Base-by-base conservation (phyloP, 441 rosid species). In the Adansonia rubrostipa region DNA sequence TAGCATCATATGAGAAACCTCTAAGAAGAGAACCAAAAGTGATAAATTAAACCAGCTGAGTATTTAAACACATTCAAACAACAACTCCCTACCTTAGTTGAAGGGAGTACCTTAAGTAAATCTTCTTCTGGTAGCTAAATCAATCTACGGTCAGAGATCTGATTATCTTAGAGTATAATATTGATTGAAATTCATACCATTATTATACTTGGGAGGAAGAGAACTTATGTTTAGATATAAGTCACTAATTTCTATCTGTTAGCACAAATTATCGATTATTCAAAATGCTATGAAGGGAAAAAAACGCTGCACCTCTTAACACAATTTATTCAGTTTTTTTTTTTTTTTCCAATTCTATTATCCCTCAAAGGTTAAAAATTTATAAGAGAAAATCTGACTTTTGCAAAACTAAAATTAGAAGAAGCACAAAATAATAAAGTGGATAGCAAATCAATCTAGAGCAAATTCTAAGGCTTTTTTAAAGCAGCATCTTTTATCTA, bases 401-500 rank as follows among this genome's bases (percentile, higher is more conserved):
- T 40, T 9, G 3, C 15, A 42, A 6, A 42, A 17, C 51, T n/a
- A 44, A 67, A 17, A 3, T 17, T 8, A 33, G 47, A n/a, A 63
- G 11, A 36, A 36, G 2, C 0, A 1, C 68, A 63, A 14, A 33
- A 66, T n/a, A 42, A 66, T 17, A 33, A 67, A 67, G 53, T 4
- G 53, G 33, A 11, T 44, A 44, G 15, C 10, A 67, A 67, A 67
- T 44, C 71, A 67, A 67, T 42, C 53, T 44, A 42, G 15, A 42
- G 7, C 65, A 40, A 67, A 45, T 9, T 42, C 33, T 1, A 24
- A 44, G 33, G 33, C 36, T 28, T 20, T 67, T 17, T 10, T 6
- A 67, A 67, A 44, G 71, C 33, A 66, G 71, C 22, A 66, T 63
- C 47, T n/a, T 4, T 44, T 42, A 44, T 66, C 51, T 45, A 66